Evolutionary conservation across 495 filamentous ascomycete species (phyloP), one percentile per base, ranked within the genome.

Genomic region (Penicillium taxi): DNA sequence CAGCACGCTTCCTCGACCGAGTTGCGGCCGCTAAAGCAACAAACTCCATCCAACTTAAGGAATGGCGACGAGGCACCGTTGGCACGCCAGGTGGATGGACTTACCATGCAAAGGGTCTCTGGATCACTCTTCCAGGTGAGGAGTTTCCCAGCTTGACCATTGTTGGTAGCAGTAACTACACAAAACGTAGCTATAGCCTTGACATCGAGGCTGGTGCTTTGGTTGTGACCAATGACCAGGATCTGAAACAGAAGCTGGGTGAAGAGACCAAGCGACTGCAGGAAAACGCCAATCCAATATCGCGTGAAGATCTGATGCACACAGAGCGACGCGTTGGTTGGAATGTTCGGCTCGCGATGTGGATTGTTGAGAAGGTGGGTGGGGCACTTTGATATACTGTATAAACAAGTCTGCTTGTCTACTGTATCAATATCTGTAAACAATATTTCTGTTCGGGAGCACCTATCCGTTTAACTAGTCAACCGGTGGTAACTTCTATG

Each of bases 71-170:
- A 26, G 91, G 90, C 4, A 84, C 78, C 0, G 82, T 94, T 16
- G 78, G 80, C 17, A 75, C 86, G 49, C 77, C 79, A 1, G 81
- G 69, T 12, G 93, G 85, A 2, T 99, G 91, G 91, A 94, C 89
- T 0, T 99, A 99, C 55, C 91, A 99, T 52, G 91, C 91, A 32
- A 99, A 99, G 61, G 91, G 91, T 0, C 67, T 98, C 2, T 98
- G 91, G 91, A 72, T 95, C 15, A 86, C 85, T 0, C 59, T 96
- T 9, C 79, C 80, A 0, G 45, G 52, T 27, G 64, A 65, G 32
- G 57, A 67, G 42, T 35, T 63, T 27, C 87, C 90, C 2, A 82
- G 81, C 33, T 72, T 95, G 16, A 89, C 77, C 16, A 66, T 96
- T 2, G 76, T 99, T 4, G 91, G 91, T 0, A 89, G 82, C 48